Base-by-base conservation (phyloP, 1,284 basidiomycete genomes). In the Phaffia rhodozyma region DNA sequence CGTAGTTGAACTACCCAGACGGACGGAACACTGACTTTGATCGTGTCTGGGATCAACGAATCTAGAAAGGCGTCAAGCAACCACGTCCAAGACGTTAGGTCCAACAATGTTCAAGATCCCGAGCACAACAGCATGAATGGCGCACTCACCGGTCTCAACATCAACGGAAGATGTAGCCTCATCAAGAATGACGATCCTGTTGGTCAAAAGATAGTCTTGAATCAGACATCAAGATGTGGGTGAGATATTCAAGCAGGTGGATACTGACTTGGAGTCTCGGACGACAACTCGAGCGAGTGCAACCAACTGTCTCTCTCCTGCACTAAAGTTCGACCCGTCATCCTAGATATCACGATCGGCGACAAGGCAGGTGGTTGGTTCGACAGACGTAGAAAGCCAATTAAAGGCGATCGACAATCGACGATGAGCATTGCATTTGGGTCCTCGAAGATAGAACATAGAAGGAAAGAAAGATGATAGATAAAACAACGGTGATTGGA, bases 101-200 rank as follows among this genome's bases (percentile, higher is more conserved):
- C 9, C 9, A 34, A 34, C 32, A 11, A 20, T 25, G 43, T 25
- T 34, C 32, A 11, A n/a, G 16, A 58, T 13, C 21, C 32, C 23
- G 34, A 25, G 2, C 1, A 3, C 21, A 60, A 16, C 18, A n/a
- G 18, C 18, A 43, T 43, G 2, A 16, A 16, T 11, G 38, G 16
- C 2, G 59, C 59, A 21, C n/a, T 43, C 50, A 48, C 59, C 62
- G 2, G 86, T 89, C 69, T 87, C 85, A 3, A 85, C 81, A 68
- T 92, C 89, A 30, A 90, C 86, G 55, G 80, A 86, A 43, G 85
- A 86, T 1, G 86, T 87, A 0, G 74, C 75, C 67, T 75, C 75
- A 63, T 76, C 84, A 48, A 88, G 77, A 34, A 89, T 76, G 56
- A 89, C 83, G 61, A 88, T 80, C 5, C 5, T 88, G 75, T 0